Evolutionary conservation across 768 basidiomycete genomes (phyloP).

Genomic region (Psilocybe subaeruginosa): DNA sequence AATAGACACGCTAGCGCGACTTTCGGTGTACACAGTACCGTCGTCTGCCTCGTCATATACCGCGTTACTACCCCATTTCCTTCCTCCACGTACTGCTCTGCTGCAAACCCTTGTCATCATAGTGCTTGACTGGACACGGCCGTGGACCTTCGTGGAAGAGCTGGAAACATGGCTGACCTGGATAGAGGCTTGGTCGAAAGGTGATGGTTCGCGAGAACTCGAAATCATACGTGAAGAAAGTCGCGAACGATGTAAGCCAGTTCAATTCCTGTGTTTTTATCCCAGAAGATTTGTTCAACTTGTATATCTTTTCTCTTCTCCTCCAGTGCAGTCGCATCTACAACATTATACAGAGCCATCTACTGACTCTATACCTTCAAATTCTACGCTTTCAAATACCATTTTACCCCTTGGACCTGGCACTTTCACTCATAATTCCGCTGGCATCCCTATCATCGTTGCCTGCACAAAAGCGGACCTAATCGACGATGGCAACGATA

Average conservation of each 20-base stretch:
- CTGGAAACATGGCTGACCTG: slow-evolving; percentile 83
- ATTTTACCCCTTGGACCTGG: slow-evolving; percentile 85
- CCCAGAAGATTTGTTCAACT: neutral
- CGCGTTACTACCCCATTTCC: slow-evolving; percentile 73
- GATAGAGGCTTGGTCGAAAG: slow-evolving; percentile 81
- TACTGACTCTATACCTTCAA: slow-evolving; percentile 63
- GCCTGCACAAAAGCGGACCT: slow-evolving; percentile 92
- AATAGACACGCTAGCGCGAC: slow-evolving; percentile 82
- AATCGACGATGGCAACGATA: slow-evolving; percentile 82
- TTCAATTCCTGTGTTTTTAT: slow-evolving; percentile 15
- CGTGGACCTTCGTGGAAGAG: slow-evolving; percentile 89
- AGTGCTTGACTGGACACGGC: slow-evolving; percentile 93
- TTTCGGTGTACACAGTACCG: slow-evolving; percentile 92
- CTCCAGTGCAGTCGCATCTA: slow-evolving; percentile 80
- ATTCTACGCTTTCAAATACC: slow-evolving; percentile 63
- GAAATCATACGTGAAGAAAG: slow-evolving; percentile 80
- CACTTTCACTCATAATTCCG: slow-evolving; percentile 82
- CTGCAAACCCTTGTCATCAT: slow-evolving; percentile 81
- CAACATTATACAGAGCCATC: slow-evolving; percentile 91
- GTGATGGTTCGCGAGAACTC: slow-evolving; percentile 70
- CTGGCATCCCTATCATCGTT: slow-evolving; percentile 87
- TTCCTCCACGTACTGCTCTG: slow-evolving; percentile 70
- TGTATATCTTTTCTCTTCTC: slow-evolving; percentile 7
- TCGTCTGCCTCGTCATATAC: slow-evolving; percentile 75
- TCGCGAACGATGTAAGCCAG: slow-evolving; percentile 72